Conservation (phyloP, 441 rosid species). For the Macaranga tanarius region DNA sequence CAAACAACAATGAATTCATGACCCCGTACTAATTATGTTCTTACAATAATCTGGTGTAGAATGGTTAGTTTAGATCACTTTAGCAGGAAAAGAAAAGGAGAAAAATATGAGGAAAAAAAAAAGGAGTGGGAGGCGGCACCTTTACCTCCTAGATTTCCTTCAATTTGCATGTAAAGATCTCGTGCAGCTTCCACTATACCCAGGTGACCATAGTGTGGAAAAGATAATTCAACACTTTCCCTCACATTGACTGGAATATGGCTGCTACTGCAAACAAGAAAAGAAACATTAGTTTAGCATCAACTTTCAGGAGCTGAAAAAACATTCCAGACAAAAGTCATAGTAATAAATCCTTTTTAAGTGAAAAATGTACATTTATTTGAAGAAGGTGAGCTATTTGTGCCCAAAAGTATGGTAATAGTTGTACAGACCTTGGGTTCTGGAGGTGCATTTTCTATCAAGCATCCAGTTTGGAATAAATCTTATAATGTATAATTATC, state of each 20-base stretch:
- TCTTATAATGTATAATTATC: not conserved
- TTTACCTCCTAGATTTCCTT: conserved; percentile 51
- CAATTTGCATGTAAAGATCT: conserved; percentile 76
- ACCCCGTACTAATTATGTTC: not conserved
- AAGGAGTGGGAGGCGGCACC: conserved; percentile 25
- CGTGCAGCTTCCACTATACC: conserved; percentile 85
- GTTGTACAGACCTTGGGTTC: not conserved
- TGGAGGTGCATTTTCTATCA: not conserved
- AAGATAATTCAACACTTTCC: conserved; percentile 48
- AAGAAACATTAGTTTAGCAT: conserved; percentile 2
- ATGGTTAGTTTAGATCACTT: not conserved
- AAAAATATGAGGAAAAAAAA: not conserved
- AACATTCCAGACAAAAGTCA: not conserved
- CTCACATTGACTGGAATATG: conserved; percentile 36
- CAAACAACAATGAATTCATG: conserved; percentile 1
- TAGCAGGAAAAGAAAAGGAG: not conserved
- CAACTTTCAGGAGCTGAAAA: conserved; percentile 1
- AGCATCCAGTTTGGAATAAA: not conserved
- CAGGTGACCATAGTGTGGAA: conserved; percentile 74
- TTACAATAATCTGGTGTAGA: not conserved
- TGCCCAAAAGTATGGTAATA: not conserved
- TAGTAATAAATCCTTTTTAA: conserved; percentile 1
- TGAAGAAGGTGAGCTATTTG: not conserved
- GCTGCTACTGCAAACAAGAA: conserved; percentile 37
- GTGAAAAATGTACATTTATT: not conserved